These are phyloP conservation scores for Mucor irregularis DNA, from an alignment of 371 early-diverging fungal species.

Conservation along the genomic window DNA sequence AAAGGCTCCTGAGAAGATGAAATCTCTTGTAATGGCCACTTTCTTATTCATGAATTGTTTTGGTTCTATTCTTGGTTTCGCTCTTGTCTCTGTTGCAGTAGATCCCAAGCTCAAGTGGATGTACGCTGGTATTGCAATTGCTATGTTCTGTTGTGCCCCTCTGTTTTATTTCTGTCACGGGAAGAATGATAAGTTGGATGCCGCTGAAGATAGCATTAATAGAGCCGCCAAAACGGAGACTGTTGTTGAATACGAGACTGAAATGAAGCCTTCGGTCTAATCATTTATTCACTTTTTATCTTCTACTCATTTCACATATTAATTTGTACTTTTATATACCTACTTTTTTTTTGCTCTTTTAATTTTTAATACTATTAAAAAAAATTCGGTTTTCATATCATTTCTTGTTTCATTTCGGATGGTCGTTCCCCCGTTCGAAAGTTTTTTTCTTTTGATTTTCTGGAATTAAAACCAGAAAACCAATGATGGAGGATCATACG, in stretches of 20 bases:
- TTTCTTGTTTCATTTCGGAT: too few species aligned
- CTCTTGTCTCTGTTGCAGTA: conserved; percentile 63
- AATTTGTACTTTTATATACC: too few species aligned
- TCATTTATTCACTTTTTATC: too few species aligned
- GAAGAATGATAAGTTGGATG: conserved; percentile 33
- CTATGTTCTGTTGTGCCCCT: conserved; percentile 23
- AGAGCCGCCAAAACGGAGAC: conserved; percentile 56
- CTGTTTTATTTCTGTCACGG: conserved; percentile 29
- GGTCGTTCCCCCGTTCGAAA: too few species aligned
- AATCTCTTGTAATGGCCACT: conserved; percentile 73
- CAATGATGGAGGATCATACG: too few species aligned
- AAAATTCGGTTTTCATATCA: too few species aligned
- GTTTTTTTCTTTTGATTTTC: too few species aligned
- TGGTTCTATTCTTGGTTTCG: conserved; percentile 67
- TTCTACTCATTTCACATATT: too few species aligned
- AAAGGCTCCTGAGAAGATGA: conserved; percentile 72
- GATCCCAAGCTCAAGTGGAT: conserved; percentile 70
- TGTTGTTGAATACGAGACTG: conserved; percentile 49
- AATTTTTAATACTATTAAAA: too few species aligned
- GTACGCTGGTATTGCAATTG: conserved; percentile 55
- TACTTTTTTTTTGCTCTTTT: too few species aligned
- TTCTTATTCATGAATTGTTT: conserved; percentile 72
- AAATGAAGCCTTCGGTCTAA: conserved; percentile 23
- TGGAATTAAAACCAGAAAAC: too few species aligned
- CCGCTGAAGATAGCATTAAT: conserved; percentile 33